Conservation (phyloP, 371 early-diverging fungal species). For the Syncephalastrum monosporum region DNA sequence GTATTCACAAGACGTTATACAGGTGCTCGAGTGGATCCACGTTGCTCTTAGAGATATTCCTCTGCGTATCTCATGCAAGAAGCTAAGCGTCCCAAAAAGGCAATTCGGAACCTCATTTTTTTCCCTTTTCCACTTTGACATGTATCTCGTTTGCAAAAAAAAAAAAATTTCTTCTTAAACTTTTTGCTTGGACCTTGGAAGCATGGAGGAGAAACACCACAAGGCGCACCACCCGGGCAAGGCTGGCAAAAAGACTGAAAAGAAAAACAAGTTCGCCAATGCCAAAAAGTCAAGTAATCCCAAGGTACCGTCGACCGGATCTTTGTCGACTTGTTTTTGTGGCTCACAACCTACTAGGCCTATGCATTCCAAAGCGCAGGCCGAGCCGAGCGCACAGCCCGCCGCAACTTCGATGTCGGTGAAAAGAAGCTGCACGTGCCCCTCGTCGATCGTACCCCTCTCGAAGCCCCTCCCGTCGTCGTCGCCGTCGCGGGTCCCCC, state of each 20-base stretch:
- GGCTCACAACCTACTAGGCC: constrained; percentile 53
- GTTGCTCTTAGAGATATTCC: no score
- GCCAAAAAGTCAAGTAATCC: constrained; percentile 88
- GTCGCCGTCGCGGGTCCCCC: constrained; percentile 97
- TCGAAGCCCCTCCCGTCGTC: constrained; percentile 89
- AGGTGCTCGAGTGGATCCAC: no score
- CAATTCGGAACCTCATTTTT: no score
- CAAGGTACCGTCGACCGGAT: constrained; percentile 50
- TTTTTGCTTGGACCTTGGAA: constrained; percentile 1
- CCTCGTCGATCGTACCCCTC: constrained; percentile 90
- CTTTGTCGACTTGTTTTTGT: background rate
- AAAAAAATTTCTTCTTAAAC: background rate
- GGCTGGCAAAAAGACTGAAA: constrained; percentile 85
- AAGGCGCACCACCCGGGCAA: constrained; percentile 84
- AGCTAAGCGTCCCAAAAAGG: no score
- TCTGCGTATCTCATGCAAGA: no score
- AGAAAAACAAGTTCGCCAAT: constrained; percentile 55
- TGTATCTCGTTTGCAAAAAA: no score
- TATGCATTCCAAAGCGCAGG: constrained; percentile 81
- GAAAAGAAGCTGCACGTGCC: constrained; percentile 96
- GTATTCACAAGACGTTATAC: no score
- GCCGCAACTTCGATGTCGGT: constrained; percentile 84
- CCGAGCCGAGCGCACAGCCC: constrained; percentile 74
- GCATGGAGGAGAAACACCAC: constrained; percentile 62
- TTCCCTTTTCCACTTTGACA: no score